These are phyloP conservation scores for Tritrichomonas musculus DNA, from an alignment of 208 protist genomes.

Conservation along the genomic window DNA sequence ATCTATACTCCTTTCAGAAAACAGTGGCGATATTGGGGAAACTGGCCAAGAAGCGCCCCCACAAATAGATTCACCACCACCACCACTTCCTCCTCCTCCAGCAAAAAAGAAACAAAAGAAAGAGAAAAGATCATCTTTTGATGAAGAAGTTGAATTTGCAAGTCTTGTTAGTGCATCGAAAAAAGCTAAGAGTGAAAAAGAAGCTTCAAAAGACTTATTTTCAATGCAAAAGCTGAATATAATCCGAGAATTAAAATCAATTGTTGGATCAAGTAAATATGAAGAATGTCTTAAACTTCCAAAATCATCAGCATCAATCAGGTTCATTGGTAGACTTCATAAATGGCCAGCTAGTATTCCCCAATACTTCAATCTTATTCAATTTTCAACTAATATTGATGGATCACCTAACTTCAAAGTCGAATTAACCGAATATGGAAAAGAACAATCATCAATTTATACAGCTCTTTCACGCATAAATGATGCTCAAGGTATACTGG, in stretches of 20 bases:
- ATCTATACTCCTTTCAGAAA: background rate
- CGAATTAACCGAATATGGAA: background rate
- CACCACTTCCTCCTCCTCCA: background rate
- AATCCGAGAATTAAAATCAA: background rate
- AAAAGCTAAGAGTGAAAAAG: background rate
- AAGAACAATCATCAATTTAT: background rate
- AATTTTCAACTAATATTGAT: too few species aligned
- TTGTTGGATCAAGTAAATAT: background rate
- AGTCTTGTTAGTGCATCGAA: background rate
- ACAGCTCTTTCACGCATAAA: background rate
- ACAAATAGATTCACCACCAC: background rate
- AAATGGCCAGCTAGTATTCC: background rate
- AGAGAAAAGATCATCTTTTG: background rate
- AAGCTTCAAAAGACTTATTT: background rate
- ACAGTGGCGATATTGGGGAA: background rate
- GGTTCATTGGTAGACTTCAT: background rate
- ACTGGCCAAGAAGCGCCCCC: too few species aligned
- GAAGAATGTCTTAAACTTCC: background rate
- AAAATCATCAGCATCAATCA: background rate
- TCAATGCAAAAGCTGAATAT: background rate
- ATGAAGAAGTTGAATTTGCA: background rate
- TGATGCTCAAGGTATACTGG: background rate
- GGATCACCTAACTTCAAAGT: background rate
- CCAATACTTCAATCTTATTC: background rate
- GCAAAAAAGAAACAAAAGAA: background rate